Percentiles rank a stretch among this genome's conserved stretches.
Evolutionary conservation across 179 eudicot genomes (phyloP).

Genomic region (Sideroxylon spinosum): DNA sequence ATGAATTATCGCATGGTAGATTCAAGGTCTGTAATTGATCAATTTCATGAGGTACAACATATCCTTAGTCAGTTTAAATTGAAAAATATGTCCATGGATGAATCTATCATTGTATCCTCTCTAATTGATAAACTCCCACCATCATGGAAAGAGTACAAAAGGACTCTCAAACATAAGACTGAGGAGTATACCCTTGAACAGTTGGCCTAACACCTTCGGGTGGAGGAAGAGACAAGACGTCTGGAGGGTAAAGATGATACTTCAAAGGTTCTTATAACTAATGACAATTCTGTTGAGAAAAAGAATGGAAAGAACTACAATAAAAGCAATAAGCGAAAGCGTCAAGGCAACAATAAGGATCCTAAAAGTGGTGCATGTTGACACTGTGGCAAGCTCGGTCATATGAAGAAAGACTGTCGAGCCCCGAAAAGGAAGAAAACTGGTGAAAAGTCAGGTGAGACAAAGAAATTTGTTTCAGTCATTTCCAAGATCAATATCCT

Average conservation of each 20-base stretch:
- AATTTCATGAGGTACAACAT: background rate
- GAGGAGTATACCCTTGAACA: background rate
- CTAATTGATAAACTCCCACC: background rate
- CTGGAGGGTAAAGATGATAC: background rate
- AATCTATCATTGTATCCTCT: background rate
- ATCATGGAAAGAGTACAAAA: background rate
- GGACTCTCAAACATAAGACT: background rate
- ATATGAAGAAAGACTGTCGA: no score
- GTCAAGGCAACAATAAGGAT: no score
- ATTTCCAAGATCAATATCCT: background rate
- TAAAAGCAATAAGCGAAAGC: no score
- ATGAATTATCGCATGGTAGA: background rate
- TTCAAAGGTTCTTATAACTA: background rate
- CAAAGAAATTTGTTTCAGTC: background rate
- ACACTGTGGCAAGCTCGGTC: no score
- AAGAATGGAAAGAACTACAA: no score
- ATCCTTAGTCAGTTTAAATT: background rate
- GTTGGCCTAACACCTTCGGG: background rate
- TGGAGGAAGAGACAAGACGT: background rate
- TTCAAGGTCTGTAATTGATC: background rate
- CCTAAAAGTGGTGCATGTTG: no score
- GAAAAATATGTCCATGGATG: constrained; percentile 1
- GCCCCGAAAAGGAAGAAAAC: no score
- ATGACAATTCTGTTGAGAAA: no score
- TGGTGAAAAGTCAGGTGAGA: no score